phyloP scores from a whole-genome alignment of 2,329 filamentous ascomycete genomes.

The Aspergillus pseudoglaucus region DNA sequence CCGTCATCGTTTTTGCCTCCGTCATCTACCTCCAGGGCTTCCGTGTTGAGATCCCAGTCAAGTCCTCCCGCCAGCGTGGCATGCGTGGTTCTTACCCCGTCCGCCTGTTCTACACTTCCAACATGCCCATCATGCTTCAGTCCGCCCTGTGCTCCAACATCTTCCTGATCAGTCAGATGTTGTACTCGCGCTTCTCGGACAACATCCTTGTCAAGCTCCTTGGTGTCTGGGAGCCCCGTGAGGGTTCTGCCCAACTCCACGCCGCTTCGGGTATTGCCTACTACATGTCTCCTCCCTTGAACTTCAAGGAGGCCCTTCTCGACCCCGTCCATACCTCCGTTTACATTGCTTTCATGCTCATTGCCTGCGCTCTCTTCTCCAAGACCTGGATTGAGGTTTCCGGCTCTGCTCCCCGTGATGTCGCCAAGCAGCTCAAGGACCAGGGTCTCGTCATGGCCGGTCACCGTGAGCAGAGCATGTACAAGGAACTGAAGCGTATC shows the following conservation, averaged over 20 bases:
- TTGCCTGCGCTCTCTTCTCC: conserved; percentile 95
- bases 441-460: conserved; percentile 99
- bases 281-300: conserved; percentile 98
- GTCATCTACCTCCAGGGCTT: conserved; percentile 99
- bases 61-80: conserved; percentile 97
- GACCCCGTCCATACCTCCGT: conserved; percentile 95
- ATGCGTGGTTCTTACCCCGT: conserved; percentile 97
- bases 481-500: conserved; percentile 99
- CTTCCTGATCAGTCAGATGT: conserved; percentile 98
- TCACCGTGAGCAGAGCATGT: conserved; percentile 99
- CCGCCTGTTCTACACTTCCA: conserved; percentile 99
- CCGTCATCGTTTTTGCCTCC: conserved; percentile 84
- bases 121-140: conserved; percentile 99
- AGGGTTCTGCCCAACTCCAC: conserved; percentile 87
- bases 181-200: conserved; percentile 97
- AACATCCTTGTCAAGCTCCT: conserved; percentile 97
- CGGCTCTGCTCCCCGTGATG: conserved; percentile 92
- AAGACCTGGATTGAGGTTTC: conserved; percentile 99
- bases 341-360: conserved; percentile 97
- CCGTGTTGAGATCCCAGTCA: conserved; percentile 99
- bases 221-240: conserved; percentile 96
- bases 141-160: conserved; percentile 97
- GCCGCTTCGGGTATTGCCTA: conserved; percentile 91
- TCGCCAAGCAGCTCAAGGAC: conserved; percentile 99
- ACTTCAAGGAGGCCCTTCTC: conserved; percentile 93